Evolutionary conservation across 805 yeast genomes (phyloP), one percentile per base, ranked within the genome.

Genomic region (Lachancea lanzarotensis): DNA sequence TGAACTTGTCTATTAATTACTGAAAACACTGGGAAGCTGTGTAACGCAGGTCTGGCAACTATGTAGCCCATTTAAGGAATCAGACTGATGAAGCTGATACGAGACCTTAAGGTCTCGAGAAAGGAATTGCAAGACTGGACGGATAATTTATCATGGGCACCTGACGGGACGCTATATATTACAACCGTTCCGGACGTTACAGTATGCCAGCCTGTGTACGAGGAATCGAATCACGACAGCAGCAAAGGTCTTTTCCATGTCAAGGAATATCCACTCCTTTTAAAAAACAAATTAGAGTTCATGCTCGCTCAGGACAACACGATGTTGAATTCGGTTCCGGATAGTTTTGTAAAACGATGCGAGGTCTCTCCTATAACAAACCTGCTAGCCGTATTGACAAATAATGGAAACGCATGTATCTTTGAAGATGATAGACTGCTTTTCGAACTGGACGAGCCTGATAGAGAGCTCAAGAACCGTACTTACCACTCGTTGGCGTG

Each of bases 301-400:
- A 60, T 51, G 2, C 38, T 38, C 15, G 52, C 61, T 2, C 47
- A 49, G 15, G 39, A 35, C 7, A 62, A 62, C 44, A 19, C 54
- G 1, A 35, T 63, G 29, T 45, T 63, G 7, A 61, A 58, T 40
- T 52, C 65, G 2, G 61, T 58, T 35, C 66, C 66, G 1, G 51
- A 45, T 9, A 54, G 65, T 2, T 54, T 34, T 36, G 51, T 55
- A 1, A 54, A 52, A 35, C 22, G 34, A 4, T 52, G 56, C 40
- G 43, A 45, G 39, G 56, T 59, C 12, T 55, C 60, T 3, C 59
- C 54, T n/a, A 37, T 35, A 3, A 45, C 43, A 30, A 46, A 47
- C 18, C 36, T 49, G 12, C 31, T 60, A 16, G 64, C 65, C 5
- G 53, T 57, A 1, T 30, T 62, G 35, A 63, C 63, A 10, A 58